Percentiles rank a stretch among this genome's conserved stretches.
Evolutionary conservation across 1,284 basidiomycete genomes (phyloP).

Genomic region (Anthracocystis panici-leucophaei): DNA sequence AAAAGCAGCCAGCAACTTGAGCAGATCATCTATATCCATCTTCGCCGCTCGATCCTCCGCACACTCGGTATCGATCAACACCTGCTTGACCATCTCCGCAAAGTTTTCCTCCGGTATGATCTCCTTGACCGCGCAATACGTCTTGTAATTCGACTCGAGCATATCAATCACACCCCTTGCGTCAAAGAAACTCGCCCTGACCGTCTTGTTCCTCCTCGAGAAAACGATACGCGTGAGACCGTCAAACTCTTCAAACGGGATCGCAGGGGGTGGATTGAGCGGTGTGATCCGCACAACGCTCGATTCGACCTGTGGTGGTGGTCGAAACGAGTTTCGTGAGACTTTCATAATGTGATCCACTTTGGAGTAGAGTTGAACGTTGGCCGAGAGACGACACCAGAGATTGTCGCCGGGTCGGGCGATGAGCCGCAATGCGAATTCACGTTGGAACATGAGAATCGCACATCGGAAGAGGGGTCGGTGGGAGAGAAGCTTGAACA

Average conservation of each 20-base stretch:
- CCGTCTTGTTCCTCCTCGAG: conserved; percentile 87
- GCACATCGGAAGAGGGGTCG: conserved; percentile 92
- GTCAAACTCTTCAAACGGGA: conserved; percentile 97
- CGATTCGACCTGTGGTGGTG: conserved; percentile 93
- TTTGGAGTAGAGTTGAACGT: conserved; percentile 94
- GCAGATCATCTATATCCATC: conserved; percentile 85
- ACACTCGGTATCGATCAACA: conserved; percentile 78
- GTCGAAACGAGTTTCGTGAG: conserved; percentile 93
- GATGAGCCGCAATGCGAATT: conserved; percentile 92
- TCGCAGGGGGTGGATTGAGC: conserved; percentile 91
- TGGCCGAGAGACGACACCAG: conserved; percentile 94
- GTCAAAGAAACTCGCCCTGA: conserved; percentile 83
- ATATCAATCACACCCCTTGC: conserved; percentile 94
- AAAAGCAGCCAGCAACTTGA: conserved; percentile 82
- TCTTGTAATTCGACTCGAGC: conserved; percentile 92
- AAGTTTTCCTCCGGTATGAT: conserved; percentile 52
- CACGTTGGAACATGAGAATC: conserved; percentile 99
- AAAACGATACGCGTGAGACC: conserved; percentile 92
- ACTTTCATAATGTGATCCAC: conserved; percentile 98
- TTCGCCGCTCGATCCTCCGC: conserved; percentile 81
- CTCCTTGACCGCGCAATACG: conserved; percentile 85
- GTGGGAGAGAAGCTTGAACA: conserved; percentile 96
- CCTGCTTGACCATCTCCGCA: conserved; percentile 77
- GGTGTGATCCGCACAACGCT: conserved; percentile 92
- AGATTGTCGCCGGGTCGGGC: conserved; percentile 85